Base-by-base conservation (phyloP, 2,329 filamentous ascomycete genomes). In the Acarospora socialis region DNA sequence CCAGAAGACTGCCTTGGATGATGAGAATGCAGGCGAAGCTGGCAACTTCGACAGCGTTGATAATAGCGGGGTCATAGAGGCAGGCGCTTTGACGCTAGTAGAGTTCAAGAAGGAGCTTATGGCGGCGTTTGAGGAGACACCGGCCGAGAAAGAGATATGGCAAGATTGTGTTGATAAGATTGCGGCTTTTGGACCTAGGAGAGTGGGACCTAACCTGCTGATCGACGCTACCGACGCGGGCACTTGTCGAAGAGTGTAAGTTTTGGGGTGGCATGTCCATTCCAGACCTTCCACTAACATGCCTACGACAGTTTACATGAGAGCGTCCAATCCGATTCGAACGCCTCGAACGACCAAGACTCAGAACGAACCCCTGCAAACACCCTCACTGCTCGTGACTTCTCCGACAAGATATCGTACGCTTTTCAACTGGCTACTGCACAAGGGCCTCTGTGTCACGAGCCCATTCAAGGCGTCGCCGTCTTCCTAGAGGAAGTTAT, bases 391-490 rank as follows among this genome's bases (percentile, higher is more conserved):
- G 64, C 76, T 3, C 65, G 66, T 29, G 78, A 90, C 47, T 76
- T 95, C 43, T 73, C 77, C 35, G 87, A 95, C 60, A 95, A 92
- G 52, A 81, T 95, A 41, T 66, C 73, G 6, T 86, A 98, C 52
- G 86, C 82, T 28, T 98, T 98, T 66, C 90, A 98, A 53, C 76
- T 95, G 10, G 80, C 83, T 22, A 92, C 78, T 1, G 71, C 75
- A 14, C 83, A 92, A 56, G 90, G 90, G 0, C 86, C 90, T 0
- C 69, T 95, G 30, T 95, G 90, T 56, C 71, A 82, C 46, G 90
- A 98, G 52, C 87, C 90, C 0, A 75, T 94, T 28, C 87, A 94
- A 59, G 90, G 90, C 30, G 70, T 94, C 15, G 90, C 86, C 23
- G 81, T 95, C 28, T 80, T 92, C 53, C 64, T 98, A 29, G 86